Evolutionary conservation across 2,329 filamentous ascomycete species (phyloP).

Genomic region (Talaromyces sp.): DNA sequence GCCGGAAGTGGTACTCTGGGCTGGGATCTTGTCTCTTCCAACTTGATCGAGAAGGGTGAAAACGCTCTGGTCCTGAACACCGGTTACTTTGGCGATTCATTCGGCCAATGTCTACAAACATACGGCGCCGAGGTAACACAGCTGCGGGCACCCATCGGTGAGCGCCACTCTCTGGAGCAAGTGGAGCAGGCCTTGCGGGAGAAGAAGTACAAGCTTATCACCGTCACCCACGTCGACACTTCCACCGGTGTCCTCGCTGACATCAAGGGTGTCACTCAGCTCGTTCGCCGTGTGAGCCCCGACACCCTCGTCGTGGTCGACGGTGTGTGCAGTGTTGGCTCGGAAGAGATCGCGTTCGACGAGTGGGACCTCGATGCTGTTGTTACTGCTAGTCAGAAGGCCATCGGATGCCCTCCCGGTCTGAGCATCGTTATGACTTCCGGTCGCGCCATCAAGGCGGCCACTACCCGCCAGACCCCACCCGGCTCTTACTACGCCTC

Average conservation of each 20-base stretch:
- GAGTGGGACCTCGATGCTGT: constrained; percentile 92
- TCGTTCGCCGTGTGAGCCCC: constrained; percentile 84
- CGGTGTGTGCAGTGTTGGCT: constrained; percentile 94
- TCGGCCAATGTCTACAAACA: constrained; percentile 86
- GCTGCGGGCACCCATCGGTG: constrained; percentile 84
- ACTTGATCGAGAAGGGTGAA: constrained; percentile 86
- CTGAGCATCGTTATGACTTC: constrained; percentile 94
- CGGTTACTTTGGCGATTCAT: constrained; percentile 95
- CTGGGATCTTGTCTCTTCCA: constrained; percentile 95
- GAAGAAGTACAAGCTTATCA: constrained; percentile 92
- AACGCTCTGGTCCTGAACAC: constrained; percentile 91
- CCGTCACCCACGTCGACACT: constrained; percentile 95
- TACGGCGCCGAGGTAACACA: constrained; percentile 92
- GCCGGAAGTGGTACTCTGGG: constrained; percentile 93
- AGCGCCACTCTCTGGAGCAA: constrained; percentile 80
- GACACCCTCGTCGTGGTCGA: constrained; percentile 91
- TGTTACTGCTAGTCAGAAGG: constrained; percentile 93
- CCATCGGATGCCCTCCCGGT: constrained; percentile 91
- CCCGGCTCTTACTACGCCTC: constrained; percentile 91
- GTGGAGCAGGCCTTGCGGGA: constrained; percentile 85
- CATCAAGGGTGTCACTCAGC: constrained; percentile 77
- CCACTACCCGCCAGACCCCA: constrained; percentile 78
- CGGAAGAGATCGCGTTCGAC: constrained; percentile 94
- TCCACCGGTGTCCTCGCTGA: constrained; percentile 95
- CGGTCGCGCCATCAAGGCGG: constrained; percentile 77